Evolutionary conservation across 148 eudicot species (phyloP), one percentile per base, ranked within the genome.

Genomic region (Hydrangea macrophylla): DNA sequence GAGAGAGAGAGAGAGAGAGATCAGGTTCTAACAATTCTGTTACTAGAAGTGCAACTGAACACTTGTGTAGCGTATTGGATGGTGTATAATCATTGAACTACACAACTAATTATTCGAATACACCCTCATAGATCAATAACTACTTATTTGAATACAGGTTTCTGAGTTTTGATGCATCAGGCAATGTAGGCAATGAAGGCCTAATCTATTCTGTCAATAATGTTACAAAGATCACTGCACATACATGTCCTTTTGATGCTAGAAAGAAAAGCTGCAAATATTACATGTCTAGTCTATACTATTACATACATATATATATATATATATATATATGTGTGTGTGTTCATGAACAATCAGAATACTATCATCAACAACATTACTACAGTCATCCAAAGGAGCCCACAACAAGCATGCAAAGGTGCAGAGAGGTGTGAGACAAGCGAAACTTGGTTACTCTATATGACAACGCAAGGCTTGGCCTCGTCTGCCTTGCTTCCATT

Each of bases 401-500:
- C 62, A 55, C 31, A 60, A 55, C 31, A 60, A 24, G 26, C 65
- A 31, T n/a, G 62, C 32, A 40, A 58, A 53, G 24, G 39, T 31
- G n/a, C n/a, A 31, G 69, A 18, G 30, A 30, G 26, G 31, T 50
- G 30, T 27, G 58, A 51, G 30, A 31, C 27, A 54, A 54, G 57
- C 17, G 6, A 22, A 5, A 23, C 3, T 40, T 10, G 36, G 26
- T 27, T 62, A 20, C 26, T 53, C 50, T 3, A 6, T 18, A 15
- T 18, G 20, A 13, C 50, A 64, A 70, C 55, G 75, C 79, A 75
- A 31, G 81, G 73, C 65, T 65, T 79, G 53, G 71, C 59, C 72
- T 82, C 71, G 13, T 64, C 71, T 48, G 75, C 73, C 73, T 70
- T 32, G 20, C 55, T 67, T 65, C 90, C 83, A 40, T 86, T 86